A percentile compares a stretch with the other conserved stretches of the same genome.
phyloP scores from a whole-genome alignment of 2,329 filamentous ascomycete genomes.

The Clonostachys rhizophaga region DNA sequence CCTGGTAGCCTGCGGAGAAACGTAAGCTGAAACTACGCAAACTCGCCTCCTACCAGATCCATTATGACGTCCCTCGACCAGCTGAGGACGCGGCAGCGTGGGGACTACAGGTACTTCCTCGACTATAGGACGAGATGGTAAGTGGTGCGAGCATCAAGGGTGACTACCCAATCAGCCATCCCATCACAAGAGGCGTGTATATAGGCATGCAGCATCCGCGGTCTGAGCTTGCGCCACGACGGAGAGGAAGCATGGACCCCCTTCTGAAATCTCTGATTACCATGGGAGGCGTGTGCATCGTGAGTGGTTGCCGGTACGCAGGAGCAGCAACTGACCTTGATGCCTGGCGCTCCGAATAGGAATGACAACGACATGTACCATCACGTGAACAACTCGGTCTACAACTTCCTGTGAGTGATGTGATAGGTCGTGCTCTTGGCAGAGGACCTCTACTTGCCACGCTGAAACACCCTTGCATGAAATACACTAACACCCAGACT shows the following conservation, averaged over 20 bases:
- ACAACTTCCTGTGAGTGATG: constrained; percentile 63
- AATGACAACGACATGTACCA: constrained; percentile 93
- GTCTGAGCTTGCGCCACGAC: background rate
- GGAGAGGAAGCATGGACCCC: constrained; percentile 2
- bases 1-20: too few species aligned
- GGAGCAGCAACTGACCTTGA: constrained; percentile 4
- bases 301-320: too few species aligned
- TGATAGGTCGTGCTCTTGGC: too few species aligned
- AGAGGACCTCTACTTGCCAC: background rate
- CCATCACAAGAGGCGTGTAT: too few species aligned
- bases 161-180: too few species aligned
- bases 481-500: background rate
- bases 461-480: background rate
- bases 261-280: too few species aligned
- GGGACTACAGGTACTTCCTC: constrained; percentile 73
- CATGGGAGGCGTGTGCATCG: too few species aligned
- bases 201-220: background rate
- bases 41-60: background rate
- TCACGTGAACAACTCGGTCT: constrained; percentile 88
- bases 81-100: constrained; percentile 59
- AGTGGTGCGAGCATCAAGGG: constrained; percentile 6
- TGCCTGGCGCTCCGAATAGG: constrained; percentile 40
- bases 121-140: constrained; percentile 88
- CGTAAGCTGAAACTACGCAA: background rate
- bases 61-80: constrained; percentile 6